Evolutionary conservation across 768 basidiomycete genomes (phyloP), one percentile per base, ranked within the genome.

Genomic region (Mycena kentingensis): DNA sequence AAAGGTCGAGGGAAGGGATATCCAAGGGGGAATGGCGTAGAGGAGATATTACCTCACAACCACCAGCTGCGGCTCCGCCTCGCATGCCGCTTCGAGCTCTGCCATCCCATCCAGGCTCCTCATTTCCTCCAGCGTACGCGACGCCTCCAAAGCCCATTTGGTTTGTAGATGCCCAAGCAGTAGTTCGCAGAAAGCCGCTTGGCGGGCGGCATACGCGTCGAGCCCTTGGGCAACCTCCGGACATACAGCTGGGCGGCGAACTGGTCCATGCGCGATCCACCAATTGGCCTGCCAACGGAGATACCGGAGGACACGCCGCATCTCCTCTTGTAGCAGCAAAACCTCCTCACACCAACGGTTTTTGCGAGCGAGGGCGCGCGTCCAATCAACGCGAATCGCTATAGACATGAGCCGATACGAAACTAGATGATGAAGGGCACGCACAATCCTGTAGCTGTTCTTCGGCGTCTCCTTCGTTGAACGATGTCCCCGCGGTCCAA

Each of bases 261-360:
- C 8, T 42, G 25, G n/a, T n/a, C n/a, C 24, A 11, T 42, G 41
- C 10, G 22, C 11, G 10, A 19, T 22, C 49, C 55, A 56, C 53
- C 43, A 46, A 19, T 37, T 10, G 1, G 53, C 53, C 4, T 29
- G 46, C 47, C 53, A 55, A 4, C 21, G 24, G 5, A 55, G 34
- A 19, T 18, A 55, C 41, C 26, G 25, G 1, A 48, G 34, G 18
- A 28, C 25, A 1, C 55, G 45, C 16, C 55, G 46, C 51, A 57
- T 57, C 19, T 57, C 55, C 25, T 57, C 55, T n/a, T 57, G 51
- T 2, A 52, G 26, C 13, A 57, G 44, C 13, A 43, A 31, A n/a
- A 58, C 56, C 43, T 58, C 56, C 19, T 58, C 56, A 2, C 7
- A 24, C 41, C 41, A 42, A 5, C 41, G 41, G 8, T 36, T 44